Percentiles rank a stretch among this genome's conserved stretches.
Evolutionary conservation across 352 stramenopile species (phyloP).

Genomic region (Globisporangium polare): DNA sequence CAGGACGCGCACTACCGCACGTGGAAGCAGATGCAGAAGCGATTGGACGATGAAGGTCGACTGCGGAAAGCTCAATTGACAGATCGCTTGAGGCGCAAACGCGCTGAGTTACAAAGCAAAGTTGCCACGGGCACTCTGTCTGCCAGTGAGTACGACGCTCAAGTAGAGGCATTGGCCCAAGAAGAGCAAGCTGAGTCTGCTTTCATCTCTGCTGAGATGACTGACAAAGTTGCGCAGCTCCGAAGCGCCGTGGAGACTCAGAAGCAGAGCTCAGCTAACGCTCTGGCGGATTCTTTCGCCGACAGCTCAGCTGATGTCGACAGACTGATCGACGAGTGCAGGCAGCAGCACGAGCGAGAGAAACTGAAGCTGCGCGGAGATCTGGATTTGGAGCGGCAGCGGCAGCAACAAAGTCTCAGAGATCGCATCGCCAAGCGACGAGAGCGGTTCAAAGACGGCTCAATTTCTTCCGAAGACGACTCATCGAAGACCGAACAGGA

Average conservation of each 20-base stretch:
- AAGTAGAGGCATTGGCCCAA: slow-evolving; percentile 10
- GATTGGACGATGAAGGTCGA: slow-evolving; percentile 28
- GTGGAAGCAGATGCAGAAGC: slow-evolving; percentile 23
- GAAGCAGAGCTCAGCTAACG: slow-evolving; percentile 11
- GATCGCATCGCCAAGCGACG: slow-evolving; percentile 25
- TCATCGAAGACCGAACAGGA: neutral
- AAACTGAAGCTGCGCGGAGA: slow-evolving; percentile 14
- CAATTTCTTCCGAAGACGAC: neutral
- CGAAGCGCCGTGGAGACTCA: slow-evolving; percentile 14
- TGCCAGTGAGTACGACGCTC: neutral
- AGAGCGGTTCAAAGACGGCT: neutral
- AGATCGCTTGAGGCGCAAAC: slow-evolving; percentile 34
- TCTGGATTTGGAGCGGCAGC: slow-evolving; percentile 25
- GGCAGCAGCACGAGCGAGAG: slow-evolving; percentile 18
- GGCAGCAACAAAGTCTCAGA: slow-evolving; percentile 25
- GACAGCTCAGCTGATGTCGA: slow-evolving; percentile 20
- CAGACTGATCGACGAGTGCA: slow-evolving; percentile 15
- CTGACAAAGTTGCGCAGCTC: slow-evolving; percentile 14
- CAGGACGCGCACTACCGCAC: slow-evolving; percentile 31
- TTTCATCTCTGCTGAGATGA: slow-evolving; percentile 18
- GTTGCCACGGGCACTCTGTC: slow-evolving; percentile 1
- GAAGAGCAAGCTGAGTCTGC: slow-evolving; percentile 18
- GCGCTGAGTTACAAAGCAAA: slow-evolving; percentile 17
- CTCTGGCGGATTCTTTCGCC: slow-evolving; percentile 15
- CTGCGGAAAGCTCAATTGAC: slow-evolving; percentile 28